Percentiles rank a stretch among this genome's conserved stretches.
These are phyloP conservation scores for Penicillium digitatum DNA, from an alignment of 2,329 filamentous ascomycete species.

Conservation along the genomic window DNA sequence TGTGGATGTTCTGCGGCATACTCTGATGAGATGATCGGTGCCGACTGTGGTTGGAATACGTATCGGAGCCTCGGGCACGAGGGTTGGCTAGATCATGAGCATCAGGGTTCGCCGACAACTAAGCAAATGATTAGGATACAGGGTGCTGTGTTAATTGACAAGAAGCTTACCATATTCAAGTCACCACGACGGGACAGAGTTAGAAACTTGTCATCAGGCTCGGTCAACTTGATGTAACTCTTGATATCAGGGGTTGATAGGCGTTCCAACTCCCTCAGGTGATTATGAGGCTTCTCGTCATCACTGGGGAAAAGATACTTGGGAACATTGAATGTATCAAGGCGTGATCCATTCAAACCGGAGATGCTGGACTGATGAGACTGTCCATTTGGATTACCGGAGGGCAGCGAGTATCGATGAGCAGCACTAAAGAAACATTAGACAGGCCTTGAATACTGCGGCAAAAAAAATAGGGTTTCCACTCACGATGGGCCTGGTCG, in stretches of 20 bases:
- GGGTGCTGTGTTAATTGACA: not conserved
- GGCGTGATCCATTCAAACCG: constrained; percentile 41
- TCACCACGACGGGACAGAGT: constrained; percentile 55
- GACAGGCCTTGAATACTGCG: not conserved
- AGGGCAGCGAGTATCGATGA: constrained; percentile 92
- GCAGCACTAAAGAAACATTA: constrained; percentile 43
- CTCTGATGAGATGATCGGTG: constrained; percentile 63
- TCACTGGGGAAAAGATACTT: constrained; percentile 84
- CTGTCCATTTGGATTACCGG: constrained; percentile 47
- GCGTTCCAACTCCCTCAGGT: constrained; percentile 46
- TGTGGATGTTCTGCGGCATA: constrained; percentile 53
- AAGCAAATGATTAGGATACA: constrained; percentile 42
- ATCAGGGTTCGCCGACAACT: constrained; percentile 77
- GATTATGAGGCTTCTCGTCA: constrained; percentile 53
- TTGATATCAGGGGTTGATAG: constrained; percentile 62
- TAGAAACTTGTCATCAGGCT: constrained; percentile 79
- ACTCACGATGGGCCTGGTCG: constrained; percentile 77
- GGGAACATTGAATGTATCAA: constrained; percentile 80
- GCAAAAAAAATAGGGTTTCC: not conserved
- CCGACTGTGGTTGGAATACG: constrained; percentile 62
- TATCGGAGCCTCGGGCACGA: constrained; percentile 62
- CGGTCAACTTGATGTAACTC: constrained; percentile 66
- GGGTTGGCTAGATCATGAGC: constrained; percentile 74
- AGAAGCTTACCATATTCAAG: constrained; percentile 51
- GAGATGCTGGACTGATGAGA: constrained; percentile 28